Percentiles rank a stretch among this genome's conserved stretches.
phyloP scores from a whole-genome alignment of 169 alveolate genomes.

The Plasmodium gonderi region DNA sequence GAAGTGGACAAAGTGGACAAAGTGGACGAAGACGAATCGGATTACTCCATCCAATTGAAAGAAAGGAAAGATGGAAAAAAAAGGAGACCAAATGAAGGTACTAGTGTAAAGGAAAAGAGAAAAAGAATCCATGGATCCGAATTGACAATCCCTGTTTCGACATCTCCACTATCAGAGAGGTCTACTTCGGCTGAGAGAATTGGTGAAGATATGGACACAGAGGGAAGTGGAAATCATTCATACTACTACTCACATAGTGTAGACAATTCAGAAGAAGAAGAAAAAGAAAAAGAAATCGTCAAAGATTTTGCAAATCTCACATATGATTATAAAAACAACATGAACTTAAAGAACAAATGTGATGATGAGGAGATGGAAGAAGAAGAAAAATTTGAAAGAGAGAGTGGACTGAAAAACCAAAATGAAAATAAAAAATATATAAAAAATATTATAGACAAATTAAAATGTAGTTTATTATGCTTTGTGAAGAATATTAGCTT shows the following conservation, averaged over 20 bases:
- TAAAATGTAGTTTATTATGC: slow-evolving; percentile 60
- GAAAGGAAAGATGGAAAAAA: too few relatives aligned
- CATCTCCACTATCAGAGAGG: slow-evolving; percentile 3
- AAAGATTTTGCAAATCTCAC: slow-evolving; percentile 44
- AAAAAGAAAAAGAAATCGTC: slow-evolving; percentile 74
- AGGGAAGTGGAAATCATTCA: slow-evolving; percentile 49
- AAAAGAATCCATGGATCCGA: slow-evolving; percentile 3
- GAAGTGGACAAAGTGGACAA: slow-evolving; percentile 76
- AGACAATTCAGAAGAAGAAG: slow-evolving; percentile 59
- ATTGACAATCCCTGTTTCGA: not conserved
- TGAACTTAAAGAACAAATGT: slow-evolving; percentile 9
- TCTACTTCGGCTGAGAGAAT: slow-evolving; percentile 8
- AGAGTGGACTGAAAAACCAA: slow-evolving; percentile 46
- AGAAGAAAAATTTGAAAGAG: slow-evolving; percentile 28
- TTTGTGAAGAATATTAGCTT: slow-evolving; percentile 58
- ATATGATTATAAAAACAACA: slow-evolving; percentile 73
- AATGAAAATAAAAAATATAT: slow-evolving; percentile 73
- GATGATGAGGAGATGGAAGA: slow-evolving; percentile 43
- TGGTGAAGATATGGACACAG: not conserved
- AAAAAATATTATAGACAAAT: slow-evolving; percentile 75
- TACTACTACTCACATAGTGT: slow-evolving; percentile 79
- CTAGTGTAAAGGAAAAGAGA: too few relatives aligned
- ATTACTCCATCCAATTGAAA: too few relatives aligned
- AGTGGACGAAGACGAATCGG: slow-evolving; percentile 14
- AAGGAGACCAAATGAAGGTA: too few relatives aligned